Evolutionary conservation across 192 early-diverging fungal genomes (phyloP).

Genomic region (Rhizophagus prolifer): DNA sequence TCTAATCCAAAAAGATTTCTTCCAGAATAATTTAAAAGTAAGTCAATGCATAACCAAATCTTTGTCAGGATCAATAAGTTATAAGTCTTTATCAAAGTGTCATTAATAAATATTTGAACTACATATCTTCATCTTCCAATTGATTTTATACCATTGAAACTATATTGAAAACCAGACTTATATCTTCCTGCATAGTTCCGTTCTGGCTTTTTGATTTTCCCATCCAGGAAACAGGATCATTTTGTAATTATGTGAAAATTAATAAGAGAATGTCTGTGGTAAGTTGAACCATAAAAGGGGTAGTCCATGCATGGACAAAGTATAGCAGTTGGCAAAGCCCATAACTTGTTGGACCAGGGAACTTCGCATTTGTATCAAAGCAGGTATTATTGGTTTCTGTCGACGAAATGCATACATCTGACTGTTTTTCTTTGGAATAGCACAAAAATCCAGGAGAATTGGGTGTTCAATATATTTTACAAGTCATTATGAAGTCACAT

Average conservation of each 20-base stretch:
- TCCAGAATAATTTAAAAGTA: neutral
- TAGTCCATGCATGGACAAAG: no score
- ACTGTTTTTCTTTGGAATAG: neutral
- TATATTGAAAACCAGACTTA: neutral
- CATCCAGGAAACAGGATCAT: no score
- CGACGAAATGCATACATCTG: neutral
- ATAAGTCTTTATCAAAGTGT: neutral
- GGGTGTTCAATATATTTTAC: neutral
- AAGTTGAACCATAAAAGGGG: no score
- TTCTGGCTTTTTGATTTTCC: neutral
- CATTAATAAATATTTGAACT: neutral
- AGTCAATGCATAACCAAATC: neutral
- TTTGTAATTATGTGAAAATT: no score
- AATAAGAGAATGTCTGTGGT: no score
- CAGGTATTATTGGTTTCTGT: neutral
- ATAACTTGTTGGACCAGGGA: neutral
- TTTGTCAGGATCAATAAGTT: neutral
- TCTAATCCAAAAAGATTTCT: neutral
- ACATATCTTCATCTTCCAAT: neutral
- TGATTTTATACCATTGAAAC: neutral
- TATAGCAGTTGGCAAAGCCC: neutral
- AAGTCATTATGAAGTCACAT: no score
- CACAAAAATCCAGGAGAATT: neutral
- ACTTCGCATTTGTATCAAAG: neutral
- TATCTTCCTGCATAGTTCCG: neutral